phyloP scores from a whole-genome alignment of 1,284 basidiomycete genomes.

The Sporisorium iseilematis-ciliati region DNA sequence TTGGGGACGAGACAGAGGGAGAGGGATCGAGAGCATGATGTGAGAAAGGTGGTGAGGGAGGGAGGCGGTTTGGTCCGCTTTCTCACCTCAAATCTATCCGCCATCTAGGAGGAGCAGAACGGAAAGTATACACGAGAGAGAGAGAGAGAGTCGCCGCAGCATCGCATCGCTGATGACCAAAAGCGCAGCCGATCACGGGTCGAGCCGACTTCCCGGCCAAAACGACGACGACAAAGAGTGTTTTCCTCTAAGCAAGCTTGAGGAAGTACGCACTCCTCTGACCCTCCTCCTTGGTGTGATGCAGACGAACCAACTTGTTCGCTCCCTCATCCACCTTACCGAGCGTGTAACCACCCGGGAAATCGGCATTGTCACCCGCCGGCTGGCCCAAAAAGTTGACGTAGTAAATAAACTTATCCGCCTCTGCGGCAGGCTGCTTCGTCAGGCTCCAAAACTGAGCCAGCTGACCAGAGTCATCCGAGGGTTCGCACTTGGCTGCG shows the following conservation, averaged over 20 bases:
- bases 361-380: slow-evolving; percentile 25
- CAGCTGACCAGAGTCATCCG: slow-evolving; percentile 53
- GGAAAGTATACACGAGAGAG: too few species aligned
- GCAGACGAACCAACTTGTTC: slow-evolving; percentile 40
- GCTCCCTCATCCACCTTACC: slow-evolving; percentile 14
- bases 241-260: slow-evolving; percentile 29
- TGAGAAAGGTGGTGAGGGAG: too few species aligned
- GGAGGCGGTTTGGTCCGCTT: too few species aligned
- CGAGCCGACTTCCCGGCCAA: background rate
- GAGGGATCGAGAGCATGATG: too few species aligned
- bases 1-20: background rate
- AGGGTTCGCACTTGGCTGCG: slow-evolving; percentile 37
- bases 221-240: background rate
- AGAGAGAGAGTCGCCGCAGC: too few species aligned
- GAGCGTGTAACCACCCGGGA: slow-evolving; percentile 38
- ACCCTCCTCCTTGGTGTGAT: slow-evolving; percentile 25
- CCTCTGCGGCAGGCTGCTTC: slow-evolving; percentile 36
- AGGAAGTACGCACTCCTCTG: slow-evolving; percentile 38
- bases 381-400: slow-evolving; percentile 50
- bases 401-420: slow-evolving; percentile 31
- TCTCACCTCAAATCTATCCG: too few species aligned
- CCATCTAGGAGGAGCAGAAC: too few species aligned
- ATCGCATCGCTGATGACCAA: background rate
- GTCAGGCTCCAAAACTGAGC: slow-evolving; percentile 53
- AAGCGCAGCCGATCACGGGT: slow-evolving; percentile 11